Evolutionary conservation across 2,329 filamentous ascomycete species (phyloP), one percentile per base, ranked within the genome.

Genomic region (Fusarium duplospermum): DNA sequence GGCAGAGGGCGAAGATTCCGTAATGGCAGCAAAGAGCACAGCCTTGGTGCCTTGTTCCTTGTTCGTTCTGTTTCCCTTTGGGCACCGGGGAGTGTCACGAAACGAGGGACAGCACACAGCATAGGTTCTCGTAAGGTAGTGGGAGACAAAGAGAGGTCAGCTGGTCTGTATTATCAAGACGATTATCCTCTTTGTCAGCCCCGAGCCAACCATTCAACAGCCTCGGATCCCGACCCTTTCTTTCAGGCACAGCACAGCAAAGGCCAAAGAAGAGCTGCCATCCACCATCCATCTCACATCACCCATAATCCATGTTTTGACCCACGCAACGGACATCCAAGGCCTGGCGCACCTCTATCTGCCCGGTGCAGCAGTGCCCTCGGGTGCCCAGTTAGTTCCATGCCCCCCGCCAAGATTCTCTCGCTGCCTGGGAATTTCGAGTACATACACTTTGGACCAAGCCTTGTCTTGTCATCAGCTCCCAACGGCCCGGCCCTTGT

Each of bases 401-500:
- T 31, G 11, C 47, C 27, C 47, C 71, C 60, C 62, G 68, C 68
- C 68, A 74, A 74, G 68, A 56, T 60, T 58, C 58, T 47, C n/a
- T 66, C 71, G 50, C 60, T 65, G 61, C 67, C 71, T 66, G 29
- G 68, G 60, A 40, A 31, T 35, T 52, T 24, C 33, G 20, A 24
- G 45, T n/a, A 40, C 60, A 67, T n/a, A 40, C 60, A 67, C 71
- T 62, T 54, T 33, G 6, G 11, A 29, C 45, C 60, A 69, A 24
- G 54, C 56, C 61, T 63, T 67, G 64, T 58, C 63, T 72, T 74
- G 69, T 72, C 71, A 74, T 72, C 72, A 75, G 59, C 72, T 75
- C 70, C 71, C 66, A 50, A 73, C 67, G 63, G 57, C 54, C 47
- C 63, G 66, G 66, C 42, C 57, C 54, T 59, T 59, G 54, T 47